A percentile compares a stretch with the other conserved stretches of the same genome.
These are phyloP conservation scores for Alternaria brassicae DNA, from an alignment of 2,329 filamentous ascomycete genomes.

Conservation along the genomic window DNA sequence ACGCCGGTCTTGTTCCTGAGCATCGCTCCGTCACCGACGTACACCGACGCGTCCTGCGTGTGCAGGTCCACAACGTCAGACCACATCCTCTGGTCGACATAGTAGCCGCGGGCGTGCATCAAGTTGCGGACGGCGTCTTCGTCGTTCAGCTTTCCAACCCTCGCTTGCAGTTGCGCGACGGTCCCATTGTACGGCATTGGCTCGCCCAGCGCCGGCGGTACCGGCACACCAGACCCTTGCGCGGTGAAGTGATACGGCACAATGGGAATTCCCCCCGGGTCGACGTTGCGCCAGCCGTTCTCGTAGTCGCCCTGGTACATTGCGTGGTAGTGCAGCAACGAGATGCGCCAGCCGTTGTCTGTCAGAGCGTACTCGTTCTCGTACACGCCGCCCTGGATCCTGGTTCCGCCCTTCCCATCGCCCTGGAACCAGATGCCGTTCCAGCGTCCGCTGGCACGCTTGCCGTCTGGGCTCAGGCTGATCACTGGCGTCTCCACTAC, in stretches of 20 bases:
- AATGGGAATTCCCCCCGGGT: constrained; percentile 19
- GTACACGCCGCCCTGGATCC: constrained; percentile 35
- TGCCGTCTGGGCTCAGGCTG: constrained; percentile 26
- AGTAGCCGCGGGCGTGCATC: constrained; percentile 35
- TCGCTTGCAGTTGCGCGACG: constrained; percentile 9
- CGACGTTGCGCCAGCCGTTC: constrained; percentile 31
- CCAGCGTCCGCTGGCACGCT: constrained; percentile 31
- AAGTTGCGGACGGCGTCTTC: constrained; percentile 36
- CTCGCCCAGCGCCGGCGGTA: constrained; percentile 20
- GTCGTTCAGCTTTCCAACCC: constrained; percentile 31
- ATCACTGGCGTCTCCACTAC: constrained; percentile 33
- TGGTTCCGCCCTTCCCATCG: constrained; percentile 27
- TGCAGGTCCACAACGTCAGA: constrained; percentile 26
- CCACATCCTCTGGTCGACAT: constrained; percentile 38
- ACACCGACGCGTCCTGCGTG: constrained; percentile 17
- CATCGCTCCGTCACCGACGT: constrained; percentile 8
- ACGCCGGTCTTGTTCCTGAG: constrained; percentile 23
- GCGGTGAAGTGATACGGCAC: constrained; percentile 35
- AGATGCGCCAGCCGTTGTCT: constrained; percentile 25
- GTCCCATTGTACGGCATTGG: constrained; percentile 14
- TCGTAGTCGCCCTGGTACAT: constrained; percentile 31
- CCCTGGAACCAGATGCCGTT: constrained; percentile 33
- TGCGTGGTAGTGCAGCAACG: constrained; percentile 27
- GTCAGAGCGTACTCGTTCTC: constrained; percentile 31
- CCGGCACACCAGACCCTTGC: constrained; percentile 27